Conservation (phyloP, 306 rosid species). For the Trifolium dubium region DNA sequence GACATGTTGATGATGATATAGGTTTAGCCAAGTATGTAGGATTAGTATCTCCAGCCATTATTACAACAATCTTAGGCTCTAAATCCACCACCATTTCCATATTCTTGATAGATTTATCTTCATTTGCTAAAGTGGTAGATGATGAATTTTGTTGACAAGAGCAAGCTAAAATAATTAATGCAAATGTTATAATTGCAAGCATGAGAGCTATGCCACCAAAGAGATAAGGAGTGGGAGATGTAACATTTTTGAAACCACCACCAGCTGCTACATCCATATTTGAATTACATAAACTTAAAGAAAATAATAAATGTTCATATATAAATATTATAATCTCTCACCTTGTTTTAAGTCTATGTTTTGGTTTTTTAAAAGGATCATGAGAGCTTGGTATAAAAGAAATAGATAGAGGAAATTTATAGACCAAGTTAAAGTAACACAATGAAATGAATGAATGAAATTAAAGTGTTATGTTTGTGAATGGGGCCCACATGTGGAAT, state of each 20-base stretch:
- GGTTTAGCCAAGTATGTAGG: conserved; percentile 85
- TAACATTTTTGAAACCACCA: conserved; percentile 44
- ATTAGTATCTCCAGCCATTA: conserved; percentile 83
- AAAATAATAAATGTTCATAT: background rate
- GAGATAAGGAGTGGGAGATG: conserved; percentile 68
- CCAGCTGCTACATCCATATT: conserved; percentile 32
- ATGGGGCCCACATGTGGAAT: conserved; percentile 31
- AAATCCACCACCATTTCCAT: conserved; percentile 30
- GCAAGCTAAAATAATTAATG: conserved; percentile 63
- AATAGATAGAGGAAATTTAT: conserved; percentile 9
- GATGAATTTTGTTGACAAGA: conserved; percentile 42
- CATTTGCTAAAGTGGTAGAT: background rate
- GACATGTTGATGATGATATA: conserved; percentile 29
- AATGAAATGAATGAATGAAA: background rate
- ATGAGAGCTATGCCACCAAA: conserved; percentile 64
- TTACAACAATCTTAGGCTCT: conserved; percentile 71
- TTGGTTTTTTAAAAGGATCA: background rate
- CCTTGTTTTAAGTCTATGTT: background rate
- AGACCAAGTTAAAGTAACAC: background rate
- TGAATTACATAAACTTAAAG: conserved; percentile 29
- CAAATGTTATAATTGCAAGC: conserved; percentile 58
- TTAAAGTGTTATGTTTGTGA: background rate
- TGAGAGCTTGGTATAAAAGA: background rate
- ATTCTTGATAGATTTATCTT: conserved; percentile 35
- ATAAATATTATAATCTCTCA: conserved; percentile 9